Percentiles rank a stretch among this genome's conserved stretches.
Evolutionary conservation across 1,284 basidiomycete genomes (phyloP).

Genomic region (Fomitopsis schrenkii): DNA sequence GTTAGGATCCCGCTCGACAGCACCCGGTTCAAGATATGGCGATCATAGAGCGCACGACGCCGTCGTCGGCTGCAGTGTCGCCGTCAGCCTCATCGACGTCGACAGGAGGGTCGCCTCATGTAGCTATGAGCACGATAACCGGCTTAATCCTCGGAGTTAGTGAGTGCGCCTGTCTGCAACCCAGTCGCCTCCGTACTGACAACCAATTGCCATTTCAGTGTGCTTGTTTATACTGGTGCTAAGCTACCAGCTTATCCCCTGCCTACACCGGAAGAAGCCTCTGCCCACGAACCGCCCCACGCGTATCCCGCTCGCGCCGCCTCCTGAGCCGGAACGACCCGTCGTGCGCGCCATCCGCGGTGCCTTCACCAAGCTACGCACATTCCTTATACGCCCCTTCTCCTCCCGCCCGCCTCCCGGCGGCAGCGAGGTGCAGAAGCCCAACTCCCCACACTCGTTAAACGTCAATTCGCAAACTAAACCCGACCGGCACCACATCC

Average conservation of each 20-base stretch:
- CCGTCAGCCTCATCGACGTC: neutral
- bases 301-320: slow-evolving; percentile 9
- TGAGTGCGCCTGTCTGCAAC: slow-evolving; percentile 1
- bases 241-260: slow-evolving; percentile 24
- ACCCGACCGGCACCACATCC: slow-evolving; percentile 6
- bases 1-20: neutral
- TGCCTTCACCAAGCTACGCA: slow-evolving; percentile 2
- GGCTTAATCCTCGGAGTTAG: slow-evolving; percentile 7
- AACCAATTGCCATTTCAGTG: slow-evolving; percentile 1
- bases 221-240: slow-evolving; percentile 20
- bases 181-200: neutral
- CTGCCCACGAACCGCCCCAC: slow-evolving; percentile 4
- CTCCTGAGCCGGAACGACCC: slow-evolving; percentile 13
- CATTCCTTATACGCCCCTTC: neutral
- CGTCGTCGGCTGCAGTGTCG: neutral
- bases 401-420: neutral
- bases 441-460: slow-evolving; percentile 12
- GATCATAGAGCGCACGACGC: neutral
- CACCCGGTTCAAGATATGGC: neutral
- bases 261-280: slow-evolving; percentile 13
- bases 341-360: neutral
- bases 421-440: neutral
- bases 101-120: neutral
- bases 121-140: slow-evolving; percentile 5
- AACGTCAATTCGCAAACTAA: slow-evolving; percentile 11